A percentile compares a stretch with the other conserved stretches of the same genome.
Conservation (phyloP, 768 basidiomycete species). For the Cystobasidiopsis lactophilus region DNA sequence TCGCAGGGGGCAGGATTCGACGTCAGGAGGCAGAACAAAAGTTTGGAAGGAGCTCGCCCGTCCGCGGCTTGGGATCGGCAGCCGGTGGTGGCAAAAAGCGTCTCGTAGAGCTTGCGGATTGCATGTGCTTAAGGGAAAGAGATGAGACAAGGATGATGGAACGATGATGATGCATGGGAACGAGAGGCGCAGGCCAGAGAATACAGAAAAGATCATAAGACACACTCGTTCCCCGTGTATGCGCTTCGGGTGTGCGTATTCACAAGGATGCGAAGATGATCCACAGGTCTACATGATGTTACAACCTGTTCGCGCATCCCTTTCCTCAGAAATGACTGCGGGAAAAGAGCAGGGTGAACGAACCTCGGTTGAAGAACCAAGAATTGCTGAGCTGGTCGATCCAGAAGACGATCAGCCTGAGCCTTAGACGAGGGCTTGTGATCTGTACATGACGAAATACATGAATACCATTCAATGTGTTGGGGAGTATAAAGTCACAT, state of each 20-base stretch:
- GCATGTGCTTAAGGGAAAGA: neutral
- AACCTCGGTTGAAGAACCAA: constrained; percentile 30
- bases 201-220: no score
- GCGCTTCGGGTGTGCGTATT: no score
- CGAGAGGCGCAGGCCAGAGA: neutral
- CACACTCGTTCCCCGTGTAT: no score
- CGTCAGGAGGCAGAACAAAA: neutral
- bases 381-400: constrained; percentile 52
- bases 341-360: no score
- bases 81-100: no score
- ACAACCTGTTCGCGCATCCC: no score
- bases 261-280: no score
- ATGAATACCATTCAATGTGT: constrained; percentile 24
- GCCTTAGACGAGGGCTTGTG: constrained; percentile 37
- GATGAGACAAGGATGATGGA: neutral
- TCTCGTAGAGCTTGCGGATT: neutral
- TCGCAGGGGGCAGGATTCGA: neutral
- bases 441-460: constrained; percentile 6
- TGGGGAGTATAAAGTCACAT: constrained; percentile 32
- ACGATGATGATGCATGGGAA: neutral
- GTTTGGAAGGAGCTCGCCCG: neutral
- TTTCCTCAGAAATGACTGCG: no score
- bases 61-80: no score
- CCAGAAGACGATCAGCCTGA: constrained; percentile 79
- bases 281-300: no score